phyloP scores from a whole-genome alignment of 768 basidiomycete genomes.

The Panellus pusillus region DNA sequence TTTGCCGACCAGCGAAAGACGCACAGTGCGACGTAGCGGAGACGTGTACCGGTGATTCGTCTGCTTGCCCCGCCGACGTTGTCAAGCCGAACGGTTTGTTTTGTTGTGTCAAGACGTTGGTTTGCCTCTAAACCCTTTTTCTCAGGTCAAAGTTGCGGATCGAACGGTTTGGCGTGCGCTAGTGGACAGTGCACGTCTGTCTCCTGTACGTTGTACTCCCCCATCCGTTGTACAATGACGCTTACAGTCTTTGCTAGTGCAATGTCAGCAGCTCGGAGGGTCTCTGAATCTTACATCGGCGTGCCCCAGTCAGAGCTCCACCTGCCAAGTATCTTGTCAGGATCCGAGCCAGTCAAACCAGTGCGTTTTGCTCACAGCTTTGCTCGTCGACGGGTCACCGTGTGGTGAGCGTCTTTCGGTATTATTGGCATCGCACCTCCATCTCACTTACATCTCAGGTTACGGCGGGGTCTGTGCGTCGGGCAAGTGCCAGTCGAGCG shows the following conservation, averaged over 20 bases:
- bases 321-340: conserved; percentile 79
- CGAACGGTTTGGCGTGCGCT: conserved; percentile 66
- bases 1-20: conserved; percentile 74
- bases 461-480: conserved; percentile 69
- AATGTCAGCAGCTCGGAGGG: conserved; percentile 74
- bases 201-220: conserved; percentile 45
- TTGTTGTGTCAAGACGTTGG: conserved; percentile 1
- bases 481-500: conserved; percentile 63
- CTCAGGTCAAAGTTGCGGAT: conserved; percentile 66
- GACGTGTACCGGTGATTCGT: conserved; percentile 73
- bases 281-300: conserved; percentile 68
- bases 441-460: conserved; percentile 37
- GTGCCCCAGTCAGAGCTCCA: conserved; percentile 61
- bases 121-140: conserved; percentile 11
- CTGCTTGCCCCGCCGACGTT: conserved; percentile 68
- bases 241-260: conserved; percentile 40
- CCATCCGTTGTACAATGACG: conserved; percentile 16
- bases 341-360: conserved; percentile 60
- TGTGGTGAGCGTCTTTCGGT: conserved; percentile 55
- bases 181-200: conserved; percentile 78
- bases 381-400: conserved; percentile 78
- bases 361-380: conserved; percentile 70
- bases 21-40: conserved; percentile 68
- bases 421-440: conserved; percentile 5
- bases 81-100: conserved; percentile 59